Evolutionary conservation across 805 yeast species (phyloP), one percentile per base, ranked within the genome.

Genomic region (Pichia rugopelliculosa): DNA sequence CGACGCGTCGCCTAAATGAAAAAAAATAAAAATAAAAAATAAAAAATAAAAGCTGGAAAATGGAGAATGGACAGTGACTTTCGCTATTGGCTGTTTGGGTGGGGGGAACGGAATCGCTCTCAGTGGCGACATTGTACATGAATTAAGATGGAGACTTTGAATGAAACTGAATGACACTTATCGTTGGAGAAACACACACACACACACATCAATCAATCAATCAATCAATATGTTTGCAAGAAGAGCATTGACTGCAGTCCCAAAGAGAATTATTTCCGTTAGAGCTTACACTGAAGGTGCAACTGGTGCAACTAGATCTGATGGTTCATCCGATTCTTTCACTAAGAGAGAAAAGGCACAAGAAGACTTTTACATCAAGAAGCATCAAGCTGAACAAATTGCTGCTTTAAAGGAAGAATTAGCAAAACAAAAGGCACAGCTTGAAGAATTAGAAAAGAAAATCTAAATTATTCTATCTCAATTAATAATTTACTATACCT

Each of bases 331-430:
- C 41, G 87, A 83, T 59, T 71, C 82, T 51, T 84, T 84, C 71
- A 72, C 77, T 59, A 87, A 89, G 67, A 89, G 95, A 67, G 99
- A 93, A 76, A 84, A 79, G 71, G 96, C 96, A 54, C 82, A 82
- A 64, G 99, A 91, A 74, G 88, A 84, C 65, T 75, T 73, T 60
- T 90, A 81, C 73, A 74, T 89, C 69, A 87, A 80, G 70, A 82
- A 87, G 72, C 96, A 85, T 65, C 96, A 91, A 74, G 84, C 83
- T 65, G 96, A 88, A 68, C 88, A 84, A 74, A 74, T 89, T 66
- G 81, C 78, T 62, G 76, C 77, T 43, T 78, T 89, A 67, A 84
- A 74, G 67, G 88, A 84, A 65, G 78, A 84, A 61, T 75, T 89
- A 66, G 79, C 82, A 67, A 74, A 84, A 71, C 93, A 82, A 66